Evolutionary conservation across 1,284 basidiomycete species (phyloP), one percentile per base, ranked within the genome.

Genomic region (Cutaneotrichosporon spelunceum): DNA sequence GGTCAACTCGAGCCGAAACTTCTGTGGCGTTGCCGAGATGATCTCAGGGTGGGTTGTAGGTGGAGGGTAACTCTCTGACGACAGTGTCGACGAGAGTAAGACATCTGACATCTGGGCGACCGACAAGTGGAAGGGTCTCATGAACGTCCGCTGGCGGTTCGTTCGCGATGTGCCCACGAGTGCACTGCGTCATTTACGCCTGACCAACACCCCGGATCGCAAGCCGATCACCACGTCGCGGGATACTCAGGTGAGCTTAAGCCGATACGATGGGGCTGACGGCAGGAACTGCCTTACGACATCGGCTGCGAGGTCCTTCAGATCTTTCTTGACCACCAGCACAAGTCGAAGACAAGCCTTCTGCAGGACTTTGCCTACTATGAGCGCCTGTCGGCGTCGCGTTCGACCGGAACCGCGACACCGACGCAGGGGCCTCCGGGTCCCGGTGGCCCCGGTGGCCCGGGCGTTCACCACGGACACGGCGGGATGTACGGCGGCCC

Each of bases 1-100:
- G 66, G 94, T 97, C 65, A 97, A 97, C 75, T 92, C 90, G 4
- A 90, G 88, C 84, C 91, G 93, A 1, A 93, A 96, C 76, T 97
- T 97, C 79, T 96, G 93, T 71, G 93, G 93, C 42, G 92, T 97
- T 84, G 93, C 93, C 0, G 91, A 95, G 79, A 96, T 96, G 93
- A 78, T 92, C 70, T 93, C 91, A 10, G 87, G 89, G 53, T 90
- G 34, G 61, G 74, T 71, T 23, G 24, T 3, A 45, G 5, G 30
- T 72, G 67, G 21, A n/a, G 4, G 47, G 13, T 11, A 10, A 30
- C 2, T 19, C 21, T 13, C 52, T 53, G 52, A 47, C 49, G 11
- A 4, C 68, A 66, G 78, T 13, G 80, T 83, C 34, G 81, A 83
- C 67, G 81, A 82, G 63, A 76, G 73, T 21, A 73, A 77, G 62